Evolutionary conservation across 768 basidiomycete species (phyloP).

Genomic region (Russula sp.): DNA sequence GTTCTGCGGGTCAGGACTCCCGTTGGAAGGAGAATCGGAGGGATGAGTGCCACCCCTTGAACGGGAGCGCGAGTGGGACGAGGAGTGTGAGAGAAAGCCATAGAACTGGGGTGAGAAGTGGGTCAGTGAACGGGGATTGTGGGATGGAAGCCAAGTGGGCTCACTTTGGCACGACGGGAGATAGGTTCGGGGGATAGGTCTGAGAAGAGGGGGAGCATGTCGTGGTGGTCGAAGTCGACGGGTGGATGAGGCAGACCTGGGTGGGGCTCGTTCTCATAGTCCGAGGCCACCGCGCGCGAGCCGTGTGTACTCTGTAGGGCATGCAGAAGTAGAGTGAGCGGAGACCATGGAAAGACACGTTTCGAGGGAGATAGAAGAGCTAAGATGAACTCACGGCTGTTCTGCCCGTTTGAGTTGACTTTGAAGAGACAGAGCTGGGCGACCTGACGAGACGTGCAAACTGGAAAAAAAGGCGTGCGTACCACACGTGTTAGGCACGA

Average conservation of each 20-base stretch:
- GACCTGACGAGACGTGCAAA: constrained; percentile 25
- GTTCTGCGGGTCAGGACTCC: constrained; percentile 22
- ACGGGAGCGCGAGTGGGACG: constrained; percentile 58
- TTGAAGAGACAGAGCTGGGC: constrained; percentile 22
- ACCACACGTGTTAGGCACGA: constrained; percentile 35
- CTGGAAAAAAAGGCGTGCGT: constrained; percentile 24
- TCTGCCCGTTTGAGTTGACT: constrained; percentile 19
- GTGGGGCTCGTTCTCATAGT: constrained; percentile 25
- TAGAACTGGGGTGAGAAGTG: constrained; percentile 41
- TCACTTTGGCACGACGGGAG: constrained; percentile 21
- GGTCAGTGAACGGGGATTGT: background rate
- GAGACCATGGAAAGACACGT: constrained; percentile 6
- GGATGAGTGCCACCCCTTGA: constrained; percentile 26
- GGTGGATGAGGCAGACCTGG: constrained; percentile 6
- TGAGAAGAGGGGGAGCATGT: constrained; percentile 19
- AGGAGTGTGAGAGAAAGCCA: constrained; percentile 43
- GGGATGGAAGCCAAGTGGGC: background rate
- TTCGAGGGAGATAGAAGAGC: constrained; percentile 3
- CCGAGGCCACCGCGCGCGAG: constrained; percentile 22
- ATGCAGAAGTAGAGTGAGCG: constrained; percentile 7
- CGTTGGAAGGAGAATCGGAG: constrained; percentile 27
- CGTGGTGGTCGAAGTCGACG: constrained; percentile 23
- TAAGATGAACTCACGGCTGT: constrained; percentile 19
- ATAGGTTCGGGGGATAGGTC: constrained; percentile 9
- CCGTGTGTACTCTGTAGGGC: constrained; percentile 24